Conservation (phyloP, 2,329 filamentous ascomycete species). For the Aureobasidium pullulans region DNA sequence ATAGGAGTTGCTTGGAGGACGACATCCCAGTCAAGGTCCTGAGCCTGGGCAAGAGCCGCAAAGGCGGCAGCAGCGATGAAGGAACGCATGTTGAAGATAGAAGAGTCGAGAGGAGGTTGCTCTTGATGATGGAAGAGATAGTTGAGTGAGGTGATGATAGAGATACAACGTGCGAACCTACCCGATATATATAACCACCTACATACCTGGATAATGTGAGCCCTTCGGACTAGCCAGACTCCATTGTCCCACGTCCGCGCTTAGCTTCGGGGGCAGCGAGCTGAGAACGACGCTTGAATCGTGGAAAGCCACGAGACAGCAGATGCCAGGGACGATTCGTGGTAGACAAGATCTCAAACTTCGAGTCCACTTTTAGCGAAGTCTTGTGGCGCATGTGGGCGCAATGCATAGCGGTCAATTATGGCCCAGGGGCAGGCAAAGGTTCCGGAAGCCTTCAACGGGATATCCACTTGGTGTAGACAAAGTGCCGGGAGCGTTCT, state of each 20-base stretch:
- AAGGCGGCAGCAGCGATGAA: constrained; percentile 9
- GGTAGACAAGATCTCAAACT: constrained; percentile 3
- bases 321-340: neutral
- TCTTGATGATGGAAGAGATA: neutral
- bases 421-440: constrained; percentile 5
- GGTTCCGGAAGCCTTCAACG: constrained; percentile 2
- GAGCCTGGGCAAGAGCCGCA: constrained; percentile 13
- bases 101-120: neutral
- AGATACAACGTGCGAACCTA: neutral
- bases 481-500: constrained; percentile 7
- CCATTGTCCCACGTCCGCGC: neutral
- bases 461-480: constrained; percentile 5
- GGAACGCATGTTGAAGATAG: neutral
- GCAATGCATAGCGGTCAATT: neutral
- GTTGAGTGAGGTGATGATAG: constrained; percentile 2
- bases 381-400: neutral
- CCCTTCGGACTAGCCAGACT: neutral
- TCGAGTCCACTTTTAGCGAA: neutral
- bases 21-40: constrained; percentile 17
- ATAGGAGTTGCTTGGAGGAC: neutral
- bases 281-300: constrained; percentile 2
- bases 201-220: neutral
- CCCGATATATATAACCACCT: neutral
- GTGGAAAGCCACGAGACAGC: neutral
- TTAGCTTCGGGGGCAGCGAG: constrained; percentile 6